Conservation (phyloP, 2,329 filamentous ascomycete genomes). For the Cercospora sp. region DNA sequence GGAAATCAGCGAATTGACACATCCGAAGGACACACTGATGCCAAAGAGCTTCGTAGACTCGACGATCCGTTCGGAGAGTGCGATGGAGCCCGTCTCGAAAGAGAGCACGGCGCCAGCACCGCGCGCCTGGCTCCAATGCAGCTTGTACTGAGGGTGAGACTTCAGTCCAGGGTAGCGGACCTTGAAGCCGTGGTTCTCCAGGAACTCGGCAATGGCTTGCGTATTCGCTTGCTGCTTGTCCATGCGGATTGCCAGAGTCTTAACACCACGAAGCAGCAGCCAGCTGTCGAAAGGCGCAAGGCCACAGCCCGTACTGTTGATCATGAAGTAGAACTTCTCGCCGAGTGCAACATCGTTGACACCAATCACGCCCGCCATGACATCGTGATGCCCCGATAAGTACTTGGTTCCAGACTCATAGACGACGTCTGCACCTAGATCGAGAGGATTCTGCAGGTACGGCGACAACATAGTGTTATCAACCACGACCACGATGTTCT, state of each 20-base stretch:
- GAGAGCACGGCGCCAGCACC: conserved; percentile 92
- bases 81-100: conserved; percentile 89
- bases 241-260: conserved; percentile 96
- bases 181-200: conserved; percentile 87
- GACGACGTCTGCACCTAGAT: conserved; percentile 90
- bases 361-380: conserved; percentile 97
- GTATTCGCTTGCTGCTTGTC: conserved; percentile 96
- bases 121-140: conserved; percentile 93
- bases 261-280: conserved; percentile 90
- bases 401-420: conserved; percentile 99
- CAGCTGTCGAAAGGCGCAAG: conserved; percentile 94
- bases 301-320: conserved; percentile 94
- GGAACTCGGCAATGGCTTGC: conserved; percentile 84
- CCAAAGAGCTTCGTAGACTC: conserved; percentile 89
- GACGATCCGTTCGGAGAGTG: conserved; percentile 85
- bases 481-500: conserved; percentile 79
- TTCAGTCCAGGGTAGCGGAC: conserved; percentile 93
- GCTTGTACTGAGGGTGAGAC: conserved; percentile 92
- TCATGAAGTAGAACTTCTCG: conserved; percentile 92
- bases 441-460: conserved; percentile 87
- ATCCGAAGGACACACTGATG: conserved; percentile 96
- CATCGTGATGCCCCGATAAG: conserved; percentile 93
- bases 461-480: conserved; percentile 99
- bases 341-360: conserved; percentile 79
- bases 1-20: conserved; percentile 96